Evolutionary conservation across 306 rosid species (phyloP), one percentile per base, ranked within the genome.

Genomic region (Castanea sativa): DNA sequence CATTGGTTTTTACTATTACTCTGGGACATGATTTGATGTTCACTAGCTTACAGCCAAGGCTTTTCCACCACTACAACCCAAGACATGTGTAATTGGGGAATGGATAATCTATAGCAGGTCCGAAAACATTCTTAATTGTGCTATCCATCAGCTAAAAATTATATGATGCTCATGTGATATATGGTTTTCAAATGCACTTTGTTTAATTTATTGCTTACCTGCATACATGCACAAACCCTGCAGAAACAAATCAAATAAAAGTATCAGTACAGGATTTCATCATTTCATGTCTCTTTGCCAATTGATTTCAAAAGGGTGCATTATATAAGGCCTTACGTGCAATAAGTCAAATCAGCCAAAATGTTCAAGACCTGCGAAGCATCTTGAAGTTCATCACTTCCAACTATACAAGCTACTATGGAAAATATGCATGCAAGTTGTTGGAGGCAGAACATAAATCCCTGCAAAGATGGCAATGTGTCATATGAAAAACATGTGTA

Each of bases 151-250:
- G 71, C 33, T 65, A 13, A 32, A 65, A 65, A 19, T 10, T 15
- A 10, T 68, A 19, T 35, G 27, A 67, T 16, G 72, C 38, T 68
- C 23, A 4, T 35, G 11, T 35, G 51, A 13, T 8, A 35, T 16
- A 19, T 19, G 27, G 52, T 33, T 68, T 32, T 30, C 10, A 33
- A 35, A 33, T 35, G 27, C 1, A 16, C 52, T 4, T 19, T 58
- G 63, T 38, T 55, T 74, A 57, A 35, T 63, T 32, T 56, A 52
- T 69, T 73, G 74, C 72, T 57, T 82, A 90, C 97, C 93, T 92
- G 98, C 98, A 93, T 93, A 79, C 98, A 93, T 15, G 97, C 98
- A 69, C 98, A 93, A 61, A 93, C 98, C 89, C 97, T 93, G 65
- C 85, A 87, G 63, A 85, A 35, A 71, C 51, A 67, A 51, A 73